A percentile compares a stretch with the other conserved stretches of the same genome.
phyloP scores from a whole-genome alignment of 2,329 filamentous ascomycete genomes.

The Penicillium brevicompactum region DNA sequence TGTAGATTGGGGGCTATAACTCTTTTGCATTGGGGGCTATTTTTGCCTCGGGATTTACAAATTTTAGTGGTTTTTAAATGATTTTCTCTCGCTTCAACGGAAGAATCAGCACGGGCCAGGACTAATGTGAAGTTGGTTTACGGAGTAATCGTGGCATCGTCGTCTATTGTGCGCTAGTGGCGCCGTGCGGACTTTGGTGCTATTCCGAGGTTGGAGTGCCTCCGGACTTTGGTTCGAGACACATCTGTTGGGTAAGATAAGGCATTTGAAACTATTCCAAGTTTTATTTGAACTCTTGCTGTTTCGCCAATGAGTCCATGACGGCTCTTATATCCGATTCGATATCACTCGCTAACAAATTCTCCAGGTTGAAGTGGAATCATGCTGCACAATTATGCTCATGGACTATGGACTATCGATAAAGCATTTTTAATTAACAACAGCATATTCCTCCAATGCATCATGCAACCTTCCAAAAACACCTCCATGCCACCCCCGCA shows the following conservation, averaged over 20 bases:
- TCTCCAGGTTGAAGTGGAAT: too few species aligned
- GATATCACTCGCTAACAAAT: too few species aligned
- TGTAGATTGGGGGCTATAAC: too few species aligned
- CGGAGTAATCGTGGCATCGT: not conserved
- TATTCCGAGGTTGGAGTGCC: not conserved
- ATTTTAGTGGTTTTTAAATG: not conserved
- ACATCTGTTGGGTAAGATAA: too few species aligned
- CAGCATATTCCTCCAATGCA: constrained; percentile 45
- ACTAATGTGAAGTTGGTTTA: not conserved
- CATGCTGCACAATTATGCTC: too few species aligned
- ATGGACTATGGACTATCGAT: too few species aligned
- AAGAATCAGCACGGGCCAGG: not conserved
- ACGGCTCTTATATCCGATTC: too few species aligned
- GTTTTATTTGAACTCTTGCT: too few species aligned
- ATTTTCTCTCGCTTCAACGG: not conserved
- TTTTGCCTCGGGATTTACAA: not conserved
- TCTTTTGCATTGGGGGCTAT: too few species aligned
- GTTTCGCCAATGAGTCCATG: too few species aligned
- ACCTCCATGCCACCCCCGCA: constrained; percentile 54
- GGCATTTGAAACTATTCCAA: too few species aligned
- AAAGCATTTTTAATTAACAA: not conserved
- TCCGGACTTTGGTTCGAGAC: not conserved
- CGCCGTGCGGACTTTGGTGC: not conserved
- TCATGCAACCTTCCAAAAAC: constrained; percentile 55
- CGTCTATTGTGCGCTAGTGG: not conserved